Percentiles rank a stretch among this genome's conserved stretches.
phyloP scores from a whole-genome alignment of 129 eudicot genomes.

The Helichrysum umbraculigerum region DNA sequence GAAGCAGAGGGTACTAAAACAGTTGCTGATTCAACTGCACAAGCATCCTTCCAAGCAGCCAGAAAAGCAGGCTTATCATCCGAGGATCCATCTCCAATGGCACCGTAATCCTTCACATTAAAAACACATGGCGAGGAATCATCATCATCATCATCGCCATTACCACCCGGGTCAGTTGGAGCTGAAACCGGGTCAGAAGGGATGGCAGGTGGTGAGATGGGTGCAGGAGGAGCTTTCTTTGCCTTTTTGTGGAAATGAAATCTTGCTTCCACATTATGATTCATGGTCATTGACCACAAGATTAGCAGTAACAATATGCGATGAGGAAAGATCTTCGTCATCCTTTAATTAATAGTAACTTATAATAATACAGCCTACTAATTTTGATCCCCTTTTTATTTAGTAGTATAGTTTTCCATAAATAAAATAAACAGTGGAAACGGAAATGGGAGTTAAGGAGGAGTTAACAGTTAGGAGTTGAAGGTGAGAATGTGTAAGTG shows the following conservation, averaged over 20 bases:
- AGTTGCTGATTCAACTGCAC: constrained; percentile 73
- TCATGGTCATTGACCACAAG: constrained; percentile 15
- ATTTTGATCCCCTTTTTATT: neutral
- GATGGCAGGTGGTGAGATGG: constrained; percentile 41
- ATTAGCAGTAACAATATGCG: constrained; percentile 11
- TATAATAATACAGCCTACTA: no score
- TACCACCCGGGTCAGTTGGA: constrained; percentile 29
- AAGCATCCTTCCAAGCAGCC: constrained; percentile 90
- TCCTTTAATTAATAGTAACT: neutral
- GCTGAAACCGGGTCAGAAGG: constrained; percentile 33
- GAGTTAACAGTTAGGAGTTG: constrained; percentile 29
- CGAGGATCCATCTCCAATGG: constrained; percentile 72
- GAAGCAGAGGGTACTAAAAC: constrained; percentile 58
- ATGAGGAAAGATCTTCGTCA: constrained; percentile 12
- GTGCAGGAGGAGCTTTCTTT: constrained; percentile 23
- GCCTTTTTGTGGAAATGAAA: constrained; percentile 29
- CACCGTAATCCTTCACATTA: constrained; percentile 72
- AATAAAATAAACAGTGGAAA: neutral
- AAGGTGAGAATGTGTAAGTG: constrained; percentile 4
- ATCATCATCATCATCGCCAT: constrained; percentile 1
- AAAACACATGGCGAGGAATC: constrained; percentile 42
- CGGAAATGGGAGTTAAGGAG: constrained; percentile 21
- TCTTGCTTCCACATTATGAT: constrained; percentile 41
- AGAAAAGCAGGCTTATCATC: constrained; percentile 86
- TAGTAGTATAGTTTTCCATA: neutral